Percentiles rank a stretch among this genome's conserved stretches.
phyloP scores from a whole-genome alignment of 495 filamentous ascomycete species.

The Tuber borchii region DNA sequence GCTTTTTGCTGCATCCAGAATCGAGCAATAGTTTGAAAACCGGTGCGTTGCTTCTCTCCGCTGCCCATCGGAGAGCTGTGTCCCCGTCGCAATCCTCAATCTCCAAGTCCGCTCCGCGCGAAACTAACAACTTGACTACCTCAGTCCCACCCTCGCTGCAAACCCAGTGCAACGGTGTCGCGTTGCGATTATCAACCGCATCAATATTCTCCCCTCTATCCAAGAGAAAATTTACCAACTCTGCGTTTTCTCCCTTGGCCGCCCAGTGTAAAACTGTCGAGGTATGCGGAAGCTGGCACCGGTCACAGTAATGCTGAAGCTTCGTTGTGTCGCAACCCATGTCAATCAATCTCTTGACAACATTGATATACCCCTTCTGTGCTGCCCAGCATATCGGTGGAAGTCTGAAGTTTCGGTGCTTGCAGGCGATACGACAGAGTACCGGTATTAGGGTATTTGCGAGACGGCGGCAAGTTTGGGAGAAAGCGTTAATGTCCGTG shows the following conservation, averaged over 20 bases:
- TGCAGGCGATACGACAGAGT: neutral
- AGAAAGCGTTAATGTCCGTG: neutral
- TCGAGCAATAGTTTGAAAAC: neutral
- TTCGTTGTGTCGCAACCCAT: neutral
- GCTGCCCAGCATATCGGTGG: neutral
- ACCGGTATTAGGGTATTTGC: neutral
- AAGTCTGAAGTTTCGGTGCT: neutral
- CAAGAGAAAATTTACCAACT: neutral
- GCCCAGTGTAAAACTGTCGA: neutral
- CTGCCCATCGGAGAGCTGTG: neutral
- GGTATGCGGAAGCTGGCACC: neutral
- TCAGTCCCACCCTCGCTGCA: constrained; percentile 1
- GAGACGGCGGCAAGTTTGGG: neutral
- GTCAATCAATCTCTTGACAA: constrained; percentile 1
- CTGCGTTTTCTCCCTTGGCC: neutral
- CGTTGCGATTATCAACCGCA: neutral
- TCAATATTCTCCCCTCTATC: neutral
- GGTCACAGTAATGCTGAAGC: neutral
- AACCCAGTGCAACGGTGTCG: neutral
- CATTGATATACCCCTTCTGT: neutral
- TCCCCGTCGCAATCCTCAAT: neutral
- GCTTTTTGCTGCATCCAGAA: neutral
- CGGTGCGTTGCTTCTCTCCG: neutral
- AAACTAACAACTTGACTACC: neutral
- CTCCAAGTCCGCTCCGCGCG: neutral